phyloP scores from a whole-genome alignment of 208 protist genomes.

The Trypanosoma caninum region DNA sequence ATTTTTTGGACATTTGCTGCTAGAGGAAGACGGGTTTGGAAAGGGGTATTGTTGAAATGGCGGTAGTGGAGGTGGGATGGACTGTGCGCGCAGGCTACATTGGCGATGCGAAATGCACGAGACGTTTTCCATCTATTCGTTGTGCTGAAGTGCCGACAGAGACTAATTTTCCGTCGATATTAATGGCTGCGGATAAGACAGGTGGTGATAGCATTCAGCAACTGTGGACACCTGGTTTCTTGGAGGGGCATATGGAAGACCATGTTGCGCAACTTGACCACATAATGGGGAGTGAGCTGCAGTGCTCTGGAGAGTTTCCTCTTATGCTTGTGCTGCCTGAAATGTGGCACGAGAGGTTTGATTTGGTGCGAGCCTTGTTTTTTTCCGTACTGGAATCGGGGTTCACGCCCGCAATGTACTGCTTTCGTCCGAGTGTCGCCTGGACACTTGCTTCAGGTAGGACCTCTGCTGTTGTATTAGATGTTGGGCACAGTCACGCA shows the following conservation, averaged over 20 bases:
- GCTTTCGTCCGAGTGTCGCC: slow-evolving; percentile 65
- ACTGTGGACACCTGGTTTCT: slow-evolving; percentile 55
- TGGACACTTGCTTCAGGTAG: slow-evolving; percentile 64
- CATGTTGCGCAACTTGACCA: slow-evolving; percentile 51
- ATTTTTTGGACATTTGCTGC: neutral
- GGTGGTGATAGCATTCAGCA: slow-evolving; percentile 23
- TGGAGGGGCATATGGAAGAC: slow-evolving; percentile 33
- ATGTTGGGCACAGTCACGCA: slow-evolving; percentile 72
- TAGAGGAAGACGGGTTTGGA: no score
- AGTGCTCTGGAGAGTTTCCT: slow-evolving; percentile 44
- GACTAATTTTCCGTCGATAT: slow-evolving; percentile 44
- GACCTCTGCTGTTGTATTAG: slow-evolving; percentile 67
- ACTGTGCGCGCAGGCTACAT: slow-evolving; percentile 65
- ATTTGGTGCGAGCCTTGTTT: slow-evolving; percentile 56
- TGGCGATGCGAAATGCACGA: slow-evolving; percentile 64
- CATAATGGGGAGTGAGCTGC: slow-evolving; percentile 44
- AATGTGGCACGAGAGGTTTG: slow-evolving; percentile 60
- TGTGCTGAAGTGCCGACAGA: slow-evolving; percentile 26
- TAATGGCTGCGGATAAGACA: slow-evolving; percentile 19
- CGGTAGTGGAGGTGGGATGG: slow-evolving; percentile 81
- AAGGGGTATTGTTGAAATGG: slow-evolving; percentile 51
- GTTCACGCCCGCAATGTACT: slow-evolving; percentile 63
- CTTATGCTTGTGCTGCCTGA: slow-evolving; percentile 80
- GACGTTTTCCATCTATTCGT: slow-evolving; percentile 31
- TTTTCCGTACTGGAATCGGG: slow-evolving; percentile 55